Evolutionary conservation across 129 eudicot genomes (phyloP).

Genomic region (Flaveria sonorensis): DNA sequence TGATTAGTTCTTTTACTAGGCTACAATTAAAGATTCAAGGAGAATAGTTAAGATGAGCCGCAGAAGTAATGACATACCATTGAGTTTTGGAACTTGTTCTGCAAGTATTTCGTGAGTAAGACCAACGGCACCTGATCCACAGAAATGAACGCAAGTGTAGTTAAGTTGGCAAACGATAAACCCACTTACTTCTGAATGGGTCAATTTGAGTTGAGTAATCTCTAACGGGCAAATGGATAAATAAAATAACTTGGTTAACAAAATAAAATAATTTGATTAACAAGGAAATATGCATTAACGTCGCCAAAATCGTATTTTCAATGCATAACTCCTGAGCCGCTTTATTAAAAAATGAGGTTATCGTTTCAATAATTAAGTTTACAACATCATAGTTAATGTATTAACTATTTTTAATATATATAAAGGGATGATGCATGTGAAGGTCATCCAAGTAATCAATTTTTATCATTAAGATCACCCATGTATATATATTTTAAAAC

Average conservation of each 20-base stretch:
- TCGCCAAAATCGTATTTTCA: background rate
- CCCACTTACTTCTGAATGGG: background rate
- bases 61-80: conserved; percentile 54
- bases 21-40: background rate
- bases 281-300: background rate
- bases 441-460: background rate
- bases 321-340: background rate
- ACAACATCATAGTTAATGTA: background rate
- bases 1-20: background rate
- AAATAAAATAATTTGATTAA: background rate
- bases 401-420: background rate
- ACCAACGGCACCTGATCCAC: conserved; percentile 83
- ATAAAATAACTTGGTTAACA: background rate
- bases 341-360: background rate
- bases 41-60: background rate
- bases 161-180: background rate
- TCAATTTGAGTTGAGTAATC: background rate
- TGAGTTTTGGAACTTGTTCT: conserved; percentile 77
- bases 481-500: no score
- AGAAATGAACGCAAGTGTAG: background rate
- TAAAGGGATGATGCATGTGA: background rate
- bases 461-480: background rate
- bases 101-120: conserved; percentile 68
- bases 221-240: background rate
- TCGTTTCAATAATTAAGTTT: background rate